Evolutionary conservation across 305 asterid species (phyloP).

Genomic region (Lippia alba): DNA sequence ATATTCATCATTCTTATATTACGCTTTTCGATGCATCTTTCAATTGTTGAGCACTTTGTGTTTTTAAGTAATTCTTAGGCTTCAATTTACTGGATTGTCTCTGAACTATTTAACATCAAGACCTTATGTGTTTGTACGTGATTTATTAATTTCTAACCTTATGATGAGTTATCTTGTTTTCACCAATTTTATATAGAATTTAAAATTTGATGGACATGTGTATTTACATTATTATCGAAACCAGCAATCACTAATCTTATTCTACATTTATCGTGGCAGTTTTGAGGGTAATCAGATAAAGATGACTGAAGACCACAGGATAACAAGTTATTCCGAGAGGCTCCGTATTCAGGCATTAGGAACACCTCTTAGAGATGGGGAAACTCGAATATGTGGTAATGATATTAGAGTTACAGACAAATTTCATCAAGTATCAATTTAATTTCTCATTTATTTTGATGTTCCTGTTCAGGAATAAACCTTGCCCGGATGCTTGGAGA

Average conservation of each 20-base stretch:
- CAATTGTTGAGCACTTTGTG: too few relatives aligned
- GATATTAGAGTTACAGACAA: slow-evolving; percentile 24
- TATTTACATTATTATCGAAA: too few relatives aligned
- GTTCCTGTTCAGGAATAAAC: slow-evolving; percentile 69
- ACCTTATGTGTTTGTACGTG: too few relatives aligned
- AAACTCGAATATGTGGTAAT: slow-evolving; percentile 90
- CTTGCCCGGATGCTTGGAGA: slow-evolving; percentile 99
- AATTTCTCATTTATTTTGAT: slow-evolving; percentile 19
- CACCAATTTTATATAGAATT: too few relatives aligned
- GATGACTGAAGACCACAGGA: slow-evolving; percentile 96
- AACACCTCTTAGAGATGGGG: slow-evolving; percentile 88
- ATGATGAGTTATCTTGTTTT: too few relatives aligned
- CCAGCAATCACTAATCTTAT: slow-evolving; percentile 10
- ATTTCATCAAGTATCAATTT: slow-evolving; percentile 26
- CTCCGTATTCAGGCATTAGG: slow-evolving; percentile 83
- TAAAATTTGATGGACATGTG: too few relatives aligned
- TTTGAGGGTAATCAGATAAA: slow-evolving; percentile 82
- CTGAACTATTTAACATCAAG: too few relatives aligned
- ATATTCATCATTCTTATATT: slow-evolving; percentile 27
- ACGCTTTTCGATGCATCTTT: too few relatives aligned
- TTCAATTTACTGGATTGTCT: too few relatives aligned
- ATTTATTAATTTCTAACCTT: too few relatives aligned
- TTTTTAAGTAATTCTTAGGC: too few relatives aligned
- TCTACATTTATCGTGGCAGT: slow-evolving; percentile 52
- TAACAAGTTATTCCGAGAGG: slow-evolving; percentile 79